Percentiles rank a stretch among this genome's conserved stretches.
These are phyloP conservation scores for Hypholoma sublateritium DNA, from an alignment of 768 basidiomycete species.

Conservation along the genomic window DNA sequence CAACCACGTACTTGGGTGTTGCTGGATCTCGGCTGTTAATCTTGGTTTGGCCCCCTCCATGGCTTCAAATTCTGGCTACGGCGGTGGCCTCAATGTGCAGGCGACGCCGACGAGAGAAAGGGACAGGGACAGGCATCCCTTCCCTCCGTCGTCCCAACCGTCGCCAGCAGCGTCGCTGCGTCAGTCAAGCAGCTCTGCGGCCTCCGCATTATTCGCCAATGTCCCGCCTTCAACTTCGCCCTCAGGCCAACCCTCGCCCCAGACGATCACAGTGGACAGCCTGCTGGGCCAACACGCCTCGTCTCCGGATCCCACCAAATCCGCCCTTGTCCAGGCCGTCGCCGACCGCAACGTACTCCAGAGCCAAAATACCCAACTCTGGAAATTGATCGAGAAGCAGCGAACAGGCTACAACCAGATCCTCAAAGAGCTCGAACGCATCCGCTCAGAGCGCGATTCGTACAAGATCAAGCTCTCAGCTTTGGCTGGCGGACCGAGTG, in stretches of 20 bases:
- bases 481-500: conserved; percentile 20
- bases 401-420: conserved; percentile 77
- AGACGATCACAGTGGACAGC: conserved; percentile 47
- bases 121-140: conserved; percentile 33
- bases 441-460: conserved; percentile 76
- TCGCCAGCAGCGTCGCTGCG: conserved; percentile 32
- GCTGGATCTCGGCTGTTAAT: neutral
- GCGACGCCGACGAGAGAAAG: conserved; percentile 29
- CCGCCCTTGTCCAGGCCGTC: conserved; percentile 76
- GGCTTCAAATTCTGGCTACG: conserved; percentile 12
- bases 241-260: conserved; percentile 33
- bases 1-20: neutral
- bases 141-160: conserved; percentile 32
- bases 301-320: conserved; percentile 52
- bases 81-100: conserved; percentile 13
- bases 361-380: conserved; percentile 85
- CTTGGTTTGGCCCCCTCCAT: neutral
- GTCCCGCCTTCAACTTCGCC: conserved; percentile 32
- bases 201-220: conserved; percentile 27
- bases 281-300: conserved; percentile 56
- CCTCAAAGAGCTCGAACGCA: conserved; percentile 82
- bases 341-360: conserved; percentile 80
- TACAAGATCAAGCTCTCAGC: conserved; percentile 51
- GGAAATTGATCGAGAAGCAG: conserved; percentile 95
- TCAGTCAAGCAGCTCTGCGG: conserved; percentile 19